A percentile compares a stretch with the other conserved stretches of the same genome.
Conservation (phyloP, 345 rosid species). For the Trapa incisa region DNA sequence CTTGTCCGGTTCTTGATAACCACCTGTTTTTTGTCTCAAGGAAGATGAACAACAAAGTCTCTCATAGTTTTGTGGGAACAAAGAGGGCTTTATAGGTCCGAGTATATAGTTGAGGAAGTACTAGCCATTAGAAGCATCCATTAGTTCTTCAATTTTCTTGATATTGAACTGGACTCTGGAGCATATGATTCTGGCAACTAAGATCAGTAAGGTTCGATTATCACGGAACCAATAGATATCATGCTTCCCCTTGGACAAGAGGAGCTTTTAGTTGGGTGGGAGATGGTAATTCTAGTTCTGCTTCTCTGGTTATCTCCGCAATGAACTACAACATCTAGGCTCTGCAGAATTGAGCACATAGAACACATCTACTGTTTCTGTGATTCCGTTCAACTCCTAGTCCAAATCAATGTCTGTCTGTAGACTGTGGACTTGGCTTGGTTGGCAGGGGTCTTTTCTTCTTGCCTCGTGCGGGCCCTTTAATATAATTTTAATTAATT, state of each 20-base stretch:
- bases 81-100: too few species aligned
- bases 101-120: neutral
- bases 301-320: neutral
- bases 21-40: neutral
- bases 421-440: neutral
- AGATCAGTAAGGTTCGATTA: neutral
- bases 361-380: too few species aligned
- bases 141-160: neutral
- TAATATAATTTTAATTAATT: neutral
- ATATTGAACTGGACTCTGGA: neutral
- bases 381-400: neutral
- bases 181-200: neutral
- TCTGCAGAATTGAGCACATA: neutral
- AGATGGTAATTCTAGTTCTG: neutral
- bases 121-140: neutral
- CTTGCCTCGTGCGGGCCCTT: neutral
- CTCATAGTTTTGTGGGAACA: neutral
- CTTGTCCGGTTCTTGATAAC: neutral
- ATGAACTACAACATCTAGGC: neutral
- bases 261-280: neutral
- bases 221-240: neutral
- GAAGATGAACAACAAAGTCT: neutral
- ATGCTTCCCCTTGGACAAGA: neutral
- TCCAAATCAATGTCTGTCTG: neutral
- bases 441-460: neutral